A percentile compares a stretch with the other conserved stretches of the same genome.
Evolutionary conservation across 805 yeast genomes (phyloP).

Genomic region (Spathaspora sp.): DNA sequence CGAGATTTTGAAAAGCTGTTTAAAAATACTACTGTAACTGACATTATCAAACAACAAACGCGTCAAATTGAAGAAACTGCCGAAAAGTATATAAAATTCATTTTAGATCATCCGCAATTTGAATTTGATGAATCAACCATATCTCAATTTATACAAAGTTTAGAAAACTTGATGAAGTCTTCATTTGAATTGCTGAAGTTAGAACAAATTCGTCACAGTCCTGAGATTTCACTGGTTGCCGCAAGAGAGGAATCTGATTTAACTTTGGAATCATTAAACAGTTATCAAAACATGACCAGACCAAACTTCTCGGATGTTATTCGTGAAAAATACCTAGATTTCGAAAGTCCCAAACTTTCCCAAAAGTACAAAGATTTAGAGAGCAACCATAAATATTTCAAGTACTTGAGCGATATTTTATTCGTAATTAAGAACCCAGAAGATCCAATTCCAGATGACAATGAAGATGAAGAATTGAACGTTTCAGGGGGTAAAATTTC

Average conservation of each 20-base stretch:
- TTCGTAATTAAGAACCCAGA: conserved; percentile 58
- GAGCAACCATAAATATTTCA: conserved; percentile 13
- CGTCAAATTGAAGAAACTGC: conserved; percentile 8
- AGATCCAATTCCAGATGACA: conserved; percentile 53
- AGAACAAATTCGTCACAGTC: neutral
- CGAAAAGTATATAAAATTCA: conserved; percentile 12
- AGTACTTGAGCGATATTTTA: conserved; percentile 35
- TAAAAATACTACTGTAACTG: conserved; percentile 6
- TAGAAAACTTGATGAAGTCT: conserved; percentile 12
- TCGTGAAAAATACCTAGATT: conserved; percentile 4
- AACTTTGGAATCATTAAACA: conserved; percentile 17
- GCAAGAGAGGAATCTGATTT: conserved; percentile 18
- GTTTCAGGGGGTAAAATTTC: conserved; percentile 72
- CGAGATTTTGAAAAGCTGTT: conserved; percentile 12
- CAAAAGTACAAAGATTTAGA: conserved; percentile 3
- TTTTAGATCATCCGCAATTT: conserved; percentile 5
- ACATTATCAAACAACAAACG: conserved; percentile 6
- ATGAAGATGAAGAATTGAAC: conserved; percentile 57
- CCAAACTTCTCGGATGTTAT: conserved; percentile 16
- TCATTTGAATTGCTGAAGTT: conserved; percentile 11
- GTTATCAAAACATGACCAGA: conserved; percentile 11
- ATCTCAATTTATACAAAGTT: conserved; percentile 7
- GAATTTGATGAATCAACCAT: conserved; percentile 8
- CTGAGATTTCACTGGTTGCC: neutral
- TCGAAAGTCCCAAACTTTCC: conserved; percentile 6